These are phyloP conservation scores for Apiotrichum brassicae DNA, from an alignment of 1,284 basidiomycete genomes.

Conservation along the genomic window DNA sequence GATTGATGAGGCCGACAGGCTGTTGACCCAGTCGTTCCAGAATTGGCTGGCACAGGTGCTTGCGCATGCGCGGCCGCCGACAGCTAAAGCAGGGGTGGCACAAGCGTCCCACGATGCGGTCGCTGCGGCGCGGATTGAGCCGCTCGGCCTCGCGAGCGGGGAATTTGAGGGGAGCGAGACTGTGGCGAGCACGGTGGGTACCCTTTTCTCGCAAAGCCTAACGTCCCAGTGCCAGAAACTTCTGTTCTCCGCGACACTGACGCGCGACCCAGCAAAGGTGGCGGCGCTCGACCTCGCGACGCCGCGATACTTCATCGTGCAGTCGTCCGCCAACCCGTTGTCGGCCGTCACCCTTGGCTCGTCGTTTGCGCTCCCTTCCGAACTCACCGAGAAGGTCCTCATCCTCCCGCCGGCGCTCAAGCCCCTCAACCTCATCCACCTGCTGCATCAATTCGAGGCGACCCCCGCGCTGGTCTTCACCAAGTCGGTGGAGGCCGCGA, in stretches of 20 bases:
- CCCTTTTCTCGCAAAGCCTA: constrained; percentile 17
- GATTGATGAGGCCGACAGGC: constrained; percentile 94
- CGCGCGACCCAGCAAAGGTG: constrained; percentile 87
- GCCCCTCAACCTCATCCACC: constrained; percentile 81
- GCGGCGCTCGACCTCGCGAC: constrained; percentile 69
- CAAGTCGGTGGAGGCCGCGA: constrained; percentile 87
- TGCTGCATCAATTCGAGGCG: constrained; percentile 55
- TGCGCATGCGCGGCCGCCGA: constrained; percentile 58
- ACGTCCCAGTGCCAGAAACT: constrained; percentile 79
- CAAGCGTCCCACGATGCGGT: constrained; percentile 46
- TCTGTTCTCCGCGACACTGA: constrained; percentile 93
- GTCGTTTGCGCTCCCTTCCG: constrained; percentile 73
- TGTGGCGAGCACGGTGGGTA: constrained; percentile 5
- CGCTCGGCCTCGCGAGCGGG: constrained; percentile 25
- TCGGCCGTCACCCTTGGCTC: constrained; percentile 48
- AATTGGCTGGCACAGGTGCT: constrained; percentile 84
- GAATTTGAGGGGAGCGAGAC: constrained; percentile 19
- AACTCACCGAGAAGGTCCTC: constrained; percentile 75
- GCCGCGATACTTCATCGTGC: constrained; percentile 85
- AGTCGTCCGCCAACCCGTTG: constrained; percentile 38
- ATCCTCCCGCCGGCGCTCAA: constrained; percentile 74
- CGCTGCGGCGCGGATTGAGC: constrained; percentile 46
- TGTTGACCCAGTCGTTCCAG: constrained; percentile 92
- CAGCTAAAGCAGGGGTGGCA: neutral
- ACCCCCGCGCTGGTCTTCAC: constrained; percentile 78